Evolutionary conservation across 2,329 filamentous ascomycete species (phyloP).

Genomic region (Grosmannia serpens): DNA sequence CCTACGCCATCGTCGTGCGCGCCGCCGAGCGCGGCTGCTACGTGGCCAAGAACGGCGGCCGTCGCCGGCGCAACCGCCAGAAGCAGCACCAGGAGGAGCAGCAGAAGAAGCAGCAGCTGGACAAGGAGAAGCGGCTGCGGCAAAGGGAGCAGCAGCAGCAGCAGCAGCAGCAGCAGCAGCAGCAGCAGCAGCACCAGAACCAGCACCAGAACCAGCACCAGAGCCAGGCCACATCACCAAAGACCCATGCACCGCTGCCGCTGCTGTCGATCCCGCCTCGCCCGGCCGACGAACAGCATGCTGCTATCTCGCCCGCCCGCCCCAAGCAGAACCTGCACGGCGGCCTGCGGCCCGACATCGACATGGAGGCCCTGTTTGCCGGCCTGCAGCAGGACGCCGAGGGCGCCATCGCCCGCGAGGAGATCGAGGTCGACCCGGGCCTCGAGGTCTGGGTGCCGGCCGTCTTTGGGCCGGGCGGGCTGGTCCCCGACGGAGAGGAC

Average conservation of each 20-base stretch:
- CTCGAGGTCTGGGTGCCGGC: constrained; percentile 68
- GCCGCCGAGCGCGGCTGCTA: constrained; percentile 64
- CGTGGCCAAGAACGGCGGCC: constrained; percentile 46
- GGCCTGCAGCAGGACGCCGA: constrained; percentile 43
- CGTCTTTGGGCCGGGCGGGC: constrained; percentile 33
- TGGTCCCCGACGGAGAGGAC: too few species aligned
- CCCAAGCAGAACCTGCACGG: constrained; percentile 36
- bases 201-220: too few species aligned
- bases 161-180: too few species aligned
- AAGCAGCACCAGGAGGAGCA: constrained; percentile 12
- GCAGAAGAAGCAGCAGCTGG: not conserved
- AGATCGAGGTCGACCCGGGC: constrained; percentile 51
- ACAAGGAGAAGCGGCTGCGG: not conserved
- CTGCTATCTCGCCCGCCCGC: not conserved
- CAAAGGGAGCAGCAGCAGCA: not conserved
- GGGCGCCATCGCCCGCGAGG: constrained; percentile 42
- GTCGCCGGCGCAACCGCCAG: constrained; percentile 11
- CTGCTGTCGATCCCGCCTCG: not conserved
- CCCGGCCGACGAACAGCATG: not conserved
- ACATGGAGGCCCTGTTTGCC: constrained; percentile 52
- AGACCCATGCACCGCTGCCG: too few species aligned
- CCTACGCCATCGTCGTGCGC: constrained; percentile 56
- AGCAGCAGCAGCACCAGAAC: too few species aligned
- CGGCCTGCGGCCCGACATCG: constrained; percentile 45
- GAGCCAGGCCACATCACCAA: too few species aligned